Evolutionary conservation across 2,329 filamentous ascomycete genomes (phyloP).

Genomic region (Hypoxylon sp.): DNA sequence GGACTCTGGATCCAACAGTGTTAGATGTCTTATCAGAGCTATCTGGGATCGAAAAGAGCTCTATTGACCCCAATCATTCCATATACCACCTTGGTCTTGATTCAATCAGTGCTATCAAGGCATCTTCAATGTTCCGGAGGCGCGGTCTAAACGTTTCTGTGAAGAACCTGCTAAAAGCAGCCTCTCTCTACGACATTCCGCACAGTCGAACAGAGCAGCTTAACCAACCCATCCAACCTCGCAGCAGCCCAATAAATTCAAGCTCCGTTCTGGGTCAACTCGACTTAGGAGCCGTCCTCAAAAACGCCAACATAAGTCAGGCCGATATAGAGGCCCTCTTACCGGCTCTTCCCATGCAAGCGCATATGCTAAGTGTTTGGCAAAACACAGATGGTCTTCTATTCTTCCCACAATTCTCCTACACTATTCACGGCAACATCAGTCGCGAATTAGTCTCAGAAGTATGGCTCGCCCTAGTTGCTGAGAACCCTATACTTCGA

Average conservation of each 20-base stretch:
- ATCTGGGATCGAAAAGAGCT: conserved; percentile 64
- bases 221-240: not conserved
- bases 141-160: conserved; percentile 70
- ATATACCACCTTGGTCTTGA: conserved; percentile 89
- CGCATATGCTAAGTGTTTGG: conserved; percentile 83
- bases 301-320: conserved; percentile 50
- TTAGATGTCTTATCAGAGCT: conserved; percentile 62
- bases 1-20: conserved; percentile 50
- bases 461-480: conserved; percentile 70
- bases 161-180: conserved; percentile 73
- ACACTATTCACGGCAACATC: conserved; percentile 56
- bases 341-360: conserved; percentile 79
- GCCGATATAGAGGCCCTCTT: conserved; percentile 64
- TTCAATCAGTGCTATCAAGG: conserved; percentile 90
- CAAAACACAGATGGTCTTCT: conserved; percentile 69
- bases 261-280: conserved; percentile 49
- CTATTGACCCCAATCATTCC: conserved; percentile 68
- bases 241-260: not conserved
- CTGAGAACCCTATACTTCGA: conserved; percentile 69
- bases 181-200: conserved; percentile 71
- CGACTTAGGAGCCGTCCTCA: conserved; percentile 51
- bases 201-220: conserved; percentile 36
- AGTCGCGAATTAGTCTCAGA: conserved; percentile 53
- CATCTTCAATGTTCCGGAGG: conserved; percentile 74
- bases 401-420: conserved; percentile 79